Evolutionary conservation across 331 rosid species (phyloP), one percentile per base, ranked within the genome.

Genomic region (Cydonia oblonga): DNA sequence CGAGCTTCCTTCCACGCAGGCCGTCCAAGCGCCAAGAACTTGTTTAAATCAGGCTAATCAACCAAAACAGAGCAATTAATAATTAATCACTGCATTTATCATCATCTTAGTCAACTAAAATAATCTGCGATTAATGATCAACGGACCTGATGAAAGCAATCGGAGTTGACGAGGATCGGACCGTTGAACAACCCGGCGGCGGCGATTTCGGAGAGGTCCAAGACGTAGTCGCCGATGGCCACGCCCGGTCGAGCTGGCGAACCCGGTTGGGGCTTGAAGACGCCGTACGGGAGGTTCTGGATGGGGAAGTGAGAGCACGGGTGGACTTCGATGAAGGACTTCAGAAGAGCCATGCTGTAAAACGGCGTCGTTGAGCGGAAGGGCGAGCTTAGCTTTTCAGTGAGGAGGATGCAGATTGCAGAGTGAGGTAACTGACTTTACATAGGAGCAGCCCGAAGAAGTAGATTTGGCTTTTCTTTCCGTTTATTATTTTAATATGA

Each of bases 1-100:
- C 97, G 96, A 66, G 97, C 97, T 89, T 93, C 98, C 81, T 84
- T 93, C 98, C 98, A 93, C 2, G 96, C 97, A 66, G 96, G 90
- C 22, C 90, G 87, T 80, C 98, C 98, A 81, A 93, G 81, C 4
- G 91, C 92, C 78, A 93, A 78, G 76, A 89, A 91, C 81, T 86
- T 93, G 86, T 93, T 93, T 16, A 93, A 84, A 88, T 89, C 85
- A 60, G 87, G 86, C 97, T 93, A 82, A 68, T 11, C 62, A 56
- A 67, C 76, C 62, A 33, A 53, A 25, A 73, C 42, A 72, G 59
- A 35, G 69, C 25, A n/a, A 10, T 25, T 32, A 38, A 53, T 18
- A n/a, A 20, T 25, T 24, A 28, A 60, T 13, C 10, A 64, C 64
- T 15, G 73, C 18, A 30, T 38, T 3, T 12, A 12, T 25, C 14